phyloP scores from a whole-genome alignment of 2,329 filamentous ascomycete genomes.

The Pezicula rhizophila region DNA sequence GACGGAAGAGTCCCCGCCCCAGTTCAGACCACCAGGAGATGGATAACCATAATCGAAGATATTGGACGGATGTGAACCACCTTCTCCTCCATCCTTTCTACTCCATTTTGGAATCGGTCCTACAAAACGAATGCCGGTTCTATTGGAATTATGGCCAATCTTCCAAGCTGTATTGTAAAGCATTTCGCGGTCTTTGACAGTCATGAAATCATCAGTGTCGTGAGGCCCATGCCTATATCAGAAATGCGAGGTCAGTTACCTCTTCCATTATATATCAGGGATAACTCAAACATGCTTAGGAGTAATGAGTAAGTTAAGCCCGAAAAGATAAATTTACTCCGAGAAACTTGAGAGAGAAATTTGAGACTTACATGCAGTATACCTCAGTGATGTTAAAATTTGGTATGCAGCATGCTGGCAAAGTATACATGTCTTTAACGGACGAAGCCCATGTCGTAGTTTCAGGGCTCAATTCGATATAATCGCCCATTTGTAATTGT shows the following conservation, averaged over 20 bases:
- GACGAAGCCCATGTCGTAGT: constrained; percentile 3
- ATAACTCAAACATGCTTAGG: no score
- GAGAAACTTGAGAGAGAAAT: no score
- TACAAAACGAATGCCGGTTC: constrained; percentile 53
- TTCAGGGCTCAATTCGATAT: constrained; percentile 5
- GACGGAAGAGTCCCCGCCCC: constrained; percentile 55
- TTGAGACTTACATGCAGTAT: constrained; percentile 19
- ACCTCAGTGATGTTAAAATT: constrained; percentile 15
- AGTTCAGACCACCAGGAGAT: constrained; percentile 45
- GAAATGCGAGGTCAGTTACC: no score
- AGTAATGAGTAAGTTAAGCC: no score
- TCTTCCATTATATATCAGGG: no score
- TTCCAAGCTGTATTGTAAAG: constrained; percentile 54
- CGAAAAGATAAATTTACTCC: no score
- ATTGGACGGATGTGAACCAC: constrained; percentile 56
- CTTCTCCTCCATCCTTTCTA: constrained; percentile 53
- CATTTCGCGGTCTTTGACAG: constrained; percentile 45
- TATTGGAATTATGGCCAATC: constrained; percentile 53
- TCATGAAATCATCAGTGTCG: constrained; percentile 27
- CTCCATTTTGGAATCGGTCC: constrained; percentile 55
- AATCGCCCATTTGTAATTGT: constrained; percentile 13
- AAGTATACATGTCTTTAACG: constrained; percentile 1
- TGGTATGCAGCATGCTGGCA: constrained; percentile 9
- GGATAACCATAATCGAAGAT: constrained; percentile 55
- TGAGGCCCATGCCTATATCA: constrained; percentile 23